Evolutionary conservation across 345 rosid species (phyloP), one percentile per base, ranked within the genome.

Genomic region (Camelina sativa): DNA sequence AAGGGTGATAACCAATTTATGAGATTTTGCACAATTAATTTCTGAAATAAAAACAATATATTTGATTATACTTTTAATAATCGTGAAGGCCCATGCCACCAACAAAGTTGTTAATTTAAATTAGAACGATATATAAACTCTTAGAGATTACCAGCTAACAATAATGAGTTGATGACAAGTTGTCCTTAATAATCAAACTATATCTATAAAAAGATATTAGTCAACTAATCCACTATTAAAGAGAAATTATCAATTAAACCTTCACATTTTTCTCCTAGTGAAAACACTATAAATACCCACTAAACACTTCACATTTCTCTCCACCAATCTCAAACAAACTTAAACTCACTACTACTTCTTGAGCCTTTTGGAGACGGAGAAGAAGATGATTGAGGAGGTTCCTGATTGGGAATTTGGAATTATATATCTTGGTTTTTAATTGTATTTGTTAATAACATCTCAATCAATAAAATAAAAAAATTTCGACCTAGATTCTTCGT

Each of bases 391-490:
- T n/a, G 96, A 93, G 66, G 84, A 86, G 23, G 13, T 48, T 47
- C 98, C 96, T 0, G 89, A 91, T 35, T 19, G 80, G 80, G 76
- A 85, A 22, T 81, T 93, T 35, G 82, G 81, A n/a, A 25, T 25
- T 25, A 25, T 25, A 25, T 25, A 25, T 25, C 28, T 25, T 25
- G 28, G 28, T 25, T 25, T 25, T 25, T 17, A 17, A 17, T 17
- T 25, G 28, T 25, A 25, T 25, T 25, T 25, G 28, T 25, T 25
- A 23, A 25, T 25, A 25, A 25, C 28, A 25, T 25, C 28, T 25
- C 28, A 25, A 25, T 25, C 28, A 25, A 25, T 25, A 25, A 25
- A 25, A 25, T 25, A 25, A 25, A 25, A 25, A 25, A 25, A 25
- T 25, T 25, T 25, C 28, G 28, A 25, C 28, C 28, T 25, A 25